Evolutionary conservation across 345 rosid species (phyloP).

Genomic region (Excoecaria cochinchinensis): DNA sequence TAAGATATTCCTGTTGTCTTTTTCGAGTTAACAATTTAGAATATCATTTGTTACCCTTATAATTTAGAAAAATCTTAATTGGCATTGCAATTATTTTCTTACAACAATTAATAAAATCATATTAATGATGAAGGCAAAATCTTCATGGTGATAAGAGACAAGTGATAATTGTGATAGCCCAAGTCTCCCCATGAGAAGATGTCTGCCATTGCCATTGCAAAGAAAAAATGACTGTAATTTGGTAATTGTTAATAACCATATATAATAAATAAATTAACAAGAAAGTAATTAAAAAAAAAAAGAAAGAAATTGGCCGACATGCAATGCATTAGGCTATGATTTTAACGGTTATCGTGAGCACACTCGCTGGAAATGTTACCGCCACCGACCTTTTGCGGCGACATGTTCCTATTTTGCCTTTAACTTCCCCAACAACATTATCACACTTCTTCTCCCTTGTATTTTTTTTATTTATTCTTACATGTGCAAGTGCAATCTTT

Average conservation of each 20-base stretch:
- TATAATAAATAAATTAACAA: neutral
- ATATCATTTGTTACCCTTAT: too few relatives aligned
- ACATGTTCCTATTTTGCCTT: conserved; percentile 14
- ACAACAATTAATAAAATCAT: neutral
- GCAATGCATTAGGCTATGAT: conserved; percentile 24
- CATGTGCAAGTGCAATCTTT: too few relatives aligned
- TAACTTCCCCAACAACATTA: conserved; percentile 10
- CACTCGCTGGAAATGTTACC: conserved; percentile 7
- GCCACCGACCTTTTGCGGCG: conserved; percentile 26
- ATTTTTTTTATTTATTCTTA: neutral
- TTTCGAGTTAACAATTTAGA: too few relatives aligned
- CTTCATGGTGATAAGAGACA: conserved; percentile 1
- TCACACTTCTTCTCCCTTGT: neutral
- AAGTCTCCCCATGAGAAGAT: neutral
- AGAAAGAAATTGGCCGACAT: conserved; percentile 21
- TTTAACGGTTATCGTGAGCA: conserved; percentile 27
- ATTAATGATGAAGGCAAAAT: neutral
- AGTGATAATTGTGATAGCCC: neutral
- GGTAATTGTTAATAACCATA: neutral
- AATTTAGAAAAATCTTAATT: too few relatives aligned
- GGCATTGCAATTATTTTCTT: too few relatives aligned
- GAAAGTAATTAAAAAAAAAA: neutral
- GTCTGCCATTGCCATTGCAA: conserved; percentile 16
- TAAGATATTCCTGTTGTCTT: too few relatives aligned
- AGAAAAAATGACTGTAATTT: neutral